Conservation (phyloP, 2,329 filamentous ascomycete species). For the Dactylonectria macrodidyma region DNA sequence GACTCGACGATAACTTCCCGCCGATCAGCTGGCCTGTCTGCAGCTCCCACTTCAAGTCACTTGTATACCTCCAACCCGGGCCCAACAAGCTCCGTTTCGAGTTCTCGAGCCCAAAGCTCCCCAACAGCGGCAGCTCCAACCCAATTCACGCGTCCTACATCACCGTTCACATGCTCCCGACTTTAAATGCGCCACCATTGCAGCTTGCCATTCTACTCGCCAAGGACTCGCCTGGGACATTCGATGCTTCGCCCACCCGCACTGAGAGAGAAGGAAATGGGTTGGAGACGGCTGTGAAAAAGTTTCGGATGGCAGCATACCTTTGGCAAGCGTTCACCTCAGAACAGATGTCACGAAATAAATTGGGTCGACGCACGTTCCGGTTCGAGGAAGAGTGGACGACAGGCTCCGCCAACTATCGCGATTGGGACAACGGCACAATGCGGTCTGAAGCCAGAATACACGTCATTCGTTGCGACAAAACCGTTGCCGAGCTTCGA, state of each 20-base stretch:
- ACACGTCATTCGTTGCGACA: constrained; percentile 86
- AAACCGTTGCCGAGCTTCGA: constrained; percentile 87
- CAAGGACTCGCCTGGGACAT: constrained; percentile 89
- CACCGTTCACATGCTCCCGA: constrained; percentile 88
- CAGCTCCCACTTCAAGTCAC: constrained; percentile 91
- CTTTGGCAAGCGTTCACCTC: constrained; percentile 98
- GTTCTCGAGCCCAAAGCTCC: constrained; percentile 86
- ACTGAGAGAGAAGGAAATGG: constrained; percentile 85
- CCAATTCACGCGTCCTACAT: constrained; percentile 84
- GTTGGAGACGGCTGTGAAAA: constrained; percentile 84
- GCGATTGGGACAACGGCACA: constrained; percentile 78
- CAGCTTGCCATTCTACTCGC: constrained; percentile 91
- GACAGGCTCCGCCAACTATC: constrained; percentile 82
- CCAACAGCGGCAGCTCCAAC: constrained; percentile 76
- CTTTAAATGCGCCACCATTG: constrained; percentile 84
- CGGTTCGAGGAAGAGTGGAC: constrained; percentile 97
- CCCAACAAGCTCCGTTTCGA: constrained; percentile 91
- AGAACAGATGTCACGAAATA: constrained; percentile 95
- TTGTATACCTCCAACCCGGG: constrained; percentile 92
- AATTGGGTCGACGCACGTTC: constrained; percentile 87
- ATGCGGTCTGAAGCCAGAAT: constrained; percentile 94
- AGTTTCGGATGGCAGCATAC: constrained; percentile 96
- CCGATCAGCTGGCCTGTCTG: constrained; percentile 88
- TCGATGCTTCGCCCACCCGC: constrained; percentile 84
- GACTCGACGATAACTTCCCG: constrained; percentile 89